A percentile compares a stretch with the other conserved stretches of the same genome.
Evolutionary conservation across 2,329 filamentous ascomycete genomes (phyloP).

Genomic region (Aspergillus pseudoviridinutans): DNA sequence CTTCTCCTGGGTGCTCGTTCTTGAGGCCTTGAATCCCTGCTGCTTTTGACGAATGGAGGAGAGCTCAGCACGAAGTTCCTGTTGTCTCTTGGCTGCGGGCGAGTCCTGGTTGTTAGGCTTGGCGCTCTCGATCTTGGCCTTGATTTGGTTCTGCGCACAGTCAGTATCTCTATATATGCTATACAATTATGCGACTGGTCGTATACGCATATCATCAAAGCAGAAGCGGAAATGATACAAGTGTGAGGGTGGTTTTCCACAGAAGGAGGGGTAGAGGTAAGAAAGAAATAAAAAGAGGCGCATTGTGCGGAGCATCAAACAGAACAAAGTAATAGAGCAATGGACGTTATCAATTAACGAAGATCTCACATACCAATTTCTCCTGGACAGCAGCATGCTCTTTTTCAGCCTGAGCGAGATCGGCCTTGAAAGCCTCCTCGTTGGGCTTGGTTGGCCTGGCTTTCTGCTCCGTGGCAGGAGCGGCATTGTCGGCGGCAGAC

Average conservation of each 20-base stretch:
- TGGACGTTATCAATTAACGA: constrained; percentile 1
- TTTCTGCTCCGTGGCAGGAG: constrained; percentile 37
- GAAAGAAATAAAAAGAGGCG: not conserved
- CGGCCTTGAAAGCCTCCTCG: constrained; percentile 76
- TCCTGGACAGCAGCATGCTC: constrained; percentile 75
- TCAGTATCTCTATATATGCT: constrained; percentile 15
- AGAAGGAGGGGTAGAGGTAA: not conserved
- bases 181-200: not conserved
- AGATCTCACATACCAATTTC: constrained; percentile 49
- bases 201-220: not conserved
- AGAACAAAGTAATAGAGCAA: constrained; percentile 3
- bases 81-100: constrained; percentile 74
- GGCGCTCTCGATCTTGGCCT: constrained; percentile 81
- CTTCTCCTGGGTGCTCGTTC: constrained; percentile 75
- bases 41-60: constrained; percentile 84
- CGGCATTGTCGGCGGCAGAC: constrained; percentile 29
- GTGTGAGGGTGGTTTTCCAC: not conserved
- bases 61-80: constrained; percentile 78
- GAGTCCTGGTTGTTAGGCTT: constrained; percentile 78
- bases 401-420: constrained; percentile 78
- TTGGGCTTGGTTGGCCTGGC: constrained; percentile 79
- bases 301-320: not conserved
- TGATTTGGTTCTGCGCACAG: constrained; percentile 73
- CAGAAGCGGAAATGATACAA: not conserved
- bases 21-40: constrained; percentile 77